Base-by-base conservation (phyloP, 2,329 filamentous ascomycete species). In the Drechslerella dactyloides region DNA sequence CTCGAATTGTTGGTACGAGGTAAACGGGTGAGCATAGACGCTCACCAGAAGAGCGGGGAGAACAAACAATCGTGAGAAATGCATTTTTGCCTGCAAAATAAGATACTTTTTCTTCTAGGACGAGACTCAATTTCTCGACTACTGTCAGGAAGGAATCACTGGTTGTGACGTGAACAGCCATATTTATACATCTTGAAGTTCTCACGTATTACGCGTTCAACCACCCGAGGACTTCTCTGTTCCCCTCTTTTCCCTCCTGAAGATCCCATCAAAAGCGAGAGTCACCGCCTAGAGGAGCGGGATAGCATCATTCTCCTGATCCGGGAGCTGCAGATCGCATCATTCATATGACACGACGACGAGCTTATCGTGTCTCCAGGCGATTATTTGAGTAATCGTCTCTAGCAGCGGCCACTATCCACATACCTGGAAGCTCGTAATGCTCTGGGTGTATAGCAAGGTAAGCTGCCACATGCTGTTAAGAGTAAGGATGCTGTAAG, bases 171-270 rank as follows among this genome's bases (percentile, higher is more conserved):
- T 15, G 57, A 62, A 62, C 6, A 17, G 7, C 51, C 42, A 50
- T 21, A 56, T 69, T 69, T 69, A 69, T 69, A 69, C 30, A 46
- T 56, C 10, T 42, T 15, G 21, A 15, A n/a, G n/a, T n/a, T n/a
- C n/a, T n/a, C n/a, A n/a, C n/a, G n/a, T n/a, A n/a, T n/a, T n/a
- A n/a, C n/a, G n/a, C n/a, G n/a, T n/a, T n/a, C n/a, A n/a, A n/a
- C n/a, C n/a, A n/a, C n/a, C n/a, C n/a, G n/a, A n/a, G n/a, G n/a
- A n/a, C n/a, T n/a, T n/a, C n/a, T n/a, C n/a, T 15, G 3, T 5
- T 21, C 46, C 35, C 46, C 48, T 54, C 37, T 42, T 17, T 17
- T 17, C n/a, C 37, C 11, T 15, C 37, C 37, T 15, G 13, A 42
- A 17, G 37, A 42, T 42, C 37, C n/a, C 37, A 42, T 42, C 13